Conservation (phyloP, 228 moss, liverwort and hornwort species). For the Sphagnum fallax region DNA sequence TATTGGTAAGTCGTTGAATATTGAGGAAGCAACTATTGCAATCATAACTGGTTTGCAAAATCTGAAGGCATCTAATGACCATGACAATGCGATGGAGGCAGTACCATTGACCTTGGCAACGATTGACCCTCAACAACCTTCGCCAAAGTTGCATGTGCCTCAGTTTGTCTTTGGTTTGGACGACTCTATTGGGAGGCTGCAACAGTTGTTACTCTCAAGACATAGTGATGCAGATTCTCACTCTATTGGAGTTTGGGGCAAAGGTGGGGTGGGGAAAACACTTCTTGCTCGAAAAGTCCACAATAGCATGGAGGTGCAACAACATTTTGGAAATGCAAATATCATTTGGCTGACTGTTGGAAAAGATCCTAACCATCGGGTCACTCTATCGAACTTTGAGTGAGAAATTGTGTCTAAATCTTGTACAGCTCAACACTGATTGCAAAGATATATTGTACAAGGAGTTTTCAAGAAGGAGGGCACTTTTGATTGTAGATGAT, state of each 20-base stretch:
- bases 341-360: slow-evolving; percentile 8
- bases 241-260: slow-evolving; percentile 7
- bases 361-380: slow-evolving; percentile 3
- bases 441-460: neutral
- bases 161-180: slow-evolving; percentile 13
- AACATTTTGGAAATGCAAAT: neutral
- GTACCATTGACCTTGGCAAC: too few relatives aligned
- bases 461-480: neutral
- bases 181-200: slow-evolving; percentile 1
- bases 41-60: too few relatives aligned
- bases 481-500: slow-evolving; percentile 8
- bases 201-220: neutral
- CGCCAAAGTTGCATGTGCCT: neutral
- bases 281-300: slow-evolving; percentile 6
- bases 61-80: too few relatives aligned
- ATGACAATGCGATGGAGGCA: too few relatives aligned
- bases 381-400: slow-evolving; percentile 2
- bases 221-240: neutral
- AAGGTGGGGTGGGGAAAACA: slow-evolving; percentile 5
- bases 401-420: neutral
- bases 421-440: neutral
- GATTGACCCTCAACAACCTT: too few relatives aligned
- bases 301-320: neutral
- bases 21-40: too few relatives aligned
- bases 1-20: too few relatives aligned